These are phyloP conservation scores for Macrolepiota albuminosa DNA, from an alignment of 768 basidiomycete species.

Conservation along the genomic window DNA sequence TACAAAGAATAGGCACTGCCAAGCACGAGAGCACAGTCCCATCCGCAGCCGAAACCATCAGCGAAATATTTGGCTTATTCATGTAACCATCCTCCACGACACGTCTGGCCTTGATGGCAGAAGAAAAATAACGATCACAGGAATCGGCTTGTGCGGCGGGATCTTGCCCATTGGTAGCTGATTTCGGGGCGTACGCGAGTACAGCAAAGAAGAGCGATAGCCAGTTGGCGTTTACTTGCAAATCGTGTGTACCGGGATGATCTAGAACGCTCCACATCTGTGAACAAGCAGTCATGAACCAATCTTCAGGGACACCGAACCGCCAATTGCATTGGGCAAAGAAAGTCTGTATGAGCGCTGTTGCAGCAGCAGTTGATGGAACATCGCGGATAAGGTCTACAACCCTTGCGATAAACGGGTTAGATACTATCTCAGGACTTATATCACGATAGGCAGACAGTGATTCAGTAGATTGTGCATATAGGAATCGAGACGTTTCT, in stretches of 20 bases:
- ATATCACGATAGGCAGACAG: slow-evolving; percentile 24
- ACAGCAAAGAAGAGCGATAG: slow-evolving; percentile 45
- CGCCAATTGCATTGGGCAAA: slow-evolving; percentile 47
- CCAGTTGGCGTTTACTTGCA: slow-evolving; percentile 47
- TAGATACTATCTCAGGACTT: slow-evolving; percentile 18
- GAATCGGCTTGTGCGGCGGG: slow-evolving; percentile 1
- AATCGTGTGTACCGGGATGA: slow-evolving; percentile 22
- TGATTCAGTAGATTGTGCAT: slow-evolving; percentile 36
- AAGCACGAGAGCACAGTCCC: slow-evolving; percentile 44
- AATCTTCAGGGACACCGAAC: slow-evolving; percentile 44
- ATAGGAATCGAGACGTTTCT: slow-evolving; percentile 29
- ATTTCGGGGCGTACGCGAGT: slow-evolving; percentile 35
- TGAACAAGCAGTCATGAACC: slow-evolving; percentile 37
- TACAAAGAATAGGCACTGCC: slow-evolving; percentile 39
- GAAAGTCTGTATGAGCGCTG: slow-evolving; percentile 33
- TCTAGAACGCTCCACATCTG: slow-evolving; percentile 45
- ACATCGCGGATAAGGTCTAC: slow-evolving; percentile 30
- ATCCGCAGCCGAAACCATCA: slow-evolving; percentile 36
- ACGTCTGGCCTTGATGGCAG: slow-evolving; percentile 39
- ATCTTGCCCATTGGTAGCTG: neutral
- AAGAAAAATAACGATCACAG: slow-evolving; percentile 32
- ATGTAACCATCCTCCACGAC: slow-evolving; percentile 42
- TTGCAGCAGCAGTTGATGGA: slow-evolving; percentile 26
- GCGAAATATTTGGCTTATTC: slow-evolving; percentile 26
- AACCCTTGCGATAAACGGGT: slow-evolving; percentile 17